Percentiles rank a stretch among this genome's conserved stretches.
Evolutionary conservation across 148 eudicot species (phyloP).

Genomic region (Rhododendron henanense): DNA sequence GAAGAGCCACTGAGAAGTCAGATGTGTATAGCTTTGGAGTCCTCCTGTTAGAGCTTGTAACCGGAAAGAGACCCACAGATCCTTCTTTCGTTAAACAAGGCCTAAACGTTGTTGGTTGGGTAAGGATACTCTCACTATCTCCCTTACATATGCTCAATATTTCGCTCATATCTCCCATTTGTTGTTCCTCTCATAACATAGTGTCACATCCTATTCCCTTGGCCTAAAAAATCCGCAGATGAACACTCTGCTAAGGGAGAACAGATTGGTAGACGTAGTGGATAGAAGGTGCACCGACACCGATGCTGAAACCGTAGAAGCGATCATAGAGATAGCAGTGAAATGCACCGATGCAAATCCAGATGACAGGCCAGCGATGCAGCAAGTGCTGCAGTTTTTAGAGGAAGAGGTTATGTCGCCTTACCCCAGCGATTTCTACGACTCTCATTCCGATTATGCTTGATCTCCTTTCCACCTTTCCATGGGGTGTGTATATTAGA

Average conservation of each 20-base stretch:
- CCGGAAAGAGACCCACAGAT: slow-evolving; percentile 95
- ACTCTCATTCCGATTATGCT: slow-evolving; percentile 86
- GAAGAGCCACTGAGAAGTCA: slow-evolving; percentile 89
- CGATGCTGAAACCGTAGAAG: slow-evolving; percentile 74
- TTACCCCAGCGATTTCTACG: slow-evolving; percentile 80
- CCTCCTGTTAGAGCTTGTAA: slow-evolving; percentile 78
- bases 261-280: slow-evolving; percentile 54
- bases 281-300: slow-evolving; percentile 66
- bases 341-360: slow-evolving; percentile 78
- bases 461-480: slow-evolving; percentile 13
- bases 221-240: slow-evolving; percentile 37
- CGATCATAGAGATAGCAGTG: slow-evolving; percentile 58
- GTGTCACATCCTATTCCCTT: not conserved
- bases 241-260: slow-evolving; percentile 56
- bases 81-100: slow-evolving; percentile 72
- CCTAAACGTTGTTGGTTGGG: slow-evolving; percentile 95
- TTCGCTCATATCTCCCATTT: not conserved
- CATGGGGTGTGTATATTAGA: not conserved
- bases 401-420: slow-evolving; percentile 96
- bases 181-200: not conserved
- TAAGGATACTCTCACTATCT: slow-evolving; percentile 20
- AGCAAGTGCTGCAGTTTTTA: slow-evolving; percentile 66
- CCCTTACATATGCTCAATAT: not conserved
- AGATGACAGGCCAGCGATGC: slow-evolving; percentile 77
- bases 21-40: slow-evolving; percentile 97